A percentile compares a stretch with the other conserved stretches of the same genome.
Evolutionary conservation across 257 asterid species (phyloP).

Genomic region (Solanum lycopersicoides): DNA sequence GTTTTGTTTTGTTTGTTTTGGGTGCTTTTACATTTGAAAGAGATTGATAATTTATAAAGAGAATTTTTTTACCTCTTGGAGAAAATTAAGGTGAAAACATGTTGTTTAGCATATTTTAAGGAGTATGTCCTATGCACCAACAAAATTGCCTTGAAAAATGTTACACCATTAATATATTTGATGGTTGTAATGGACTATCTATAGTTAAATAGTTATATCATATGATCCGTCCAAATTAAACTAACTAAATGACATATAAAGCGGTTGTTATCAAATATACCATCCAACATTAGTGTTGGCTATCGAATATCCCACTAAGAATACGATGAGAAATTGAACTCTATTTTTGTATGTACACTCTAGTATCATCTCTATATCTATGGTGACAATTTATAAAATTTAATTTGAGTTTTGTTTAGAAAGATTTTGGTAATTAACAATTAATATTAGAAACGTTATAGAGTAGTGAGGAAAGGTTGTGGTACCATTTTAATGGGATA

Average conservation of each 20-base stretch:
- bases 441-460: not conserved
- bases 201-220: too few relatives aligned
- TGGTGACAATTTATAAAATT: not conserved
- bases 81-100: not conserved
- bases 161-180: not conserved
- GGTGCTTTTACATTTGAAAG: not conserved
- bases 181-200: not conserved
- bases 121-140: not conserved
- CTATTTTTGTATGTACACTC: not conserved
- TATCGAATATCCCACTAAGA: not conserved
- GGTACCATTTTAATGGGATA: too few relatives aligned
- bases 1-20: not conserved
- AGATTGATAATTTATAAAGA: not conserved
- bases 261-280: not conserved
- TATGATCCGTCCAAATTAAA: not conserved
- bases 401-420: not conserved
- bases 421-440: not conserved
- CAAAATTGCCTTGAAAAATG: not conserved
- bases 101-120: not conserved
- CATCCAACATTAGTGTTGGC: not conserved
- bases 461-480: not conserved
- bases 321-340: not conserved
- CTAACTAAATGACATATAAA: not conserved
- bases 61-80: not conserved
- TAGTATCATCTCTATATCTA: not conserved